Evolutionary conservation across 306 rosid species (phyloP).

Genomic region (Cucumis melo): DNA sequence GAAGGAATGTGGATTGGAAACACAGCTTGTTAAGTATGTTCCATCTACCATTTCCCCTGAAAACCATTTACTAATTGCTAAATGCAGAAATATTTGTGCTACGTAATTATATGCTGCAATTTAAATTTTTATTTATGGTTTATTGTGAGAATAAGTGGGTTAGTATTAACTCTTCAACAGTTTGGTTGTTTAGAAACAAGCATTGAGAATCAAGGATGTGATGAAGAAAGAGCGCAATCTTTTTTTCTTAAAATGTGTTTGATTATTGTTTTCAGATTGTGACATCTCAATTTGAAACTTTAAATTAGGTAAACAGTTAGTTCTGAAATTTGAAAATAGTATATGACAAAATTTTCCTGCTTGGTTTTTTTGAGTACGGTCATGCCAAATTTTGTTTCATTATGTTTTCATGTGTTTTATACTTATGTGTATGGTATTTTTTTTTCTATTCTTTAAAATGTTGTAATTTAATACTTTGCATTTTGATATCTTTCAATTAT

Average conservation of each 20-base stretch:
- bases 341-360: neutral
- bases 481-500: too few species aligned
- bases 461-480: too few species aligned
- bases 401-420: too few species aligned
- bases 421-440: too few species aligned
- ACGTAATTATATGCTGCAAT: neutral
- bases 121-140: neutral
- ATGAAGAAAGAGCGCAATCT: neutral
- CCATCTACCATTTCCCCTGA: constrained; percentile 73
- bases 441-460: too few species aligned
- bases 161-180: neutral
- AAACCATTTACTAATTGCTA: constrained; percentile 69
- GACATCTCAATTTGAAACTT: neutral
- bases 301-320: neutral
- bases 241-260: neutral
- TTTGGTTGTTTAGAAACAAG: neutral
- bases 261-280: neutral
- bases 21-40: constrained; percentile 69
- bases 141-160: neutral
- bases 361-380: too few species aligned
- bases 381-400: too few species aligned
- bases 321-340: neutral
- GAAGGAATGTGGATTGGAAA: constrained; percentile 48
- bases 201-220: neutral
- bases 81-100: neutral